A percentile compares a stretch with the other conserved stretches of the same genome.
phyloP scores from a whole-genome alignment of 768 basidiomycete species.

The Termitomyces sp. region DNA sequence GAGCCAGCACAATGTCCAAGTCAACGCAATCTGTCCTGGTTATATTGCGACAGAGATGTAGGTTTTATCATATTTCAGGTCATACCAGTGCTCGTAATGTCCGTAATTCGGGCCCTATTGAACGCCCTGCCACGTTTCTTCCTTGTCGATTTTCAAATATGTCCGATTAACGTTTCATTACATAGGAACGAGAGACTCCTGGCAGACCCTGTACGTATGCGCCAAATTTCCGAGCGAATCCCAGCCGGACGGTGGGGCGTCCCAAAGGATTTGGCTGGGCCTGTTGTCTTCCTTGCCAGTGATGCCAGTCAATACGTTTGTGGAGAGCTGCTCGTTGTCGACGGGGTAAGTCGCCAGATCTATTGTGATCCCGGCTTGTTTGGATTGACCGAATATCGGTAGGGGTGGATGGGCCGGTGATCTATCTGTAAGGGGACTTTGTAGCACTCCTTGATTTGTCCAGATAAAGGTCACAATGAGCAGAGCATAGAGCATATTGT shows the following conservation, averaged over 20 bases:
- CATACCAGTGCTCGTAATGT: not conserved
- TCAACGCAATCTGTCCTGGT: conserved; percentile 84
- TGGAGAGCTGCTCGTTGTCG: conserved; percentile 66
- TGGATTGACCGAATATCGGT: conserved; percentile 13
- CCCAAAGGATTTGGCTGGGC: conserved; percentile 71
- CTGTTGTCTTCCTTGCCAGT: conserved; percentile 65
- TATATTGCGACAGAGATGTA: conserved; percentile 90
- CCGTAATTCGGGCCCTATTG: not conserved
- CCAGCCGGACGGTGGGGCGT: conserved; percentile 69
- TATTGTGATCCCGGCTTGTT: conserved; percentile 9
- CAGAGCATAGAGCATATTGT: not conserved
- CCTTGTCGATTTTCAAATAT: not conserved
- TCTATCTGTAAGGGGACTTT: conserved; percentile 3
- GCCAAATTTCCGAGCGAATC: conserved; percentile 72
- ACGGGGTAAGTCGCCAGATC: conserved; percentile 43
- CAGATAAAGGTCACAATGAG: not conserved
- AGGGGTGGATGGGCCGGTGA: conserved; percentile 65
- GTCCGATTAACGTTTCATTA: not conserved
- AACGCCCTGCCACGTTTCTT: not conserved
- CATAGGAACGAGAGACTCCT: conserved; percentile 43
- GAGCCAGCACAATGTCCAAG: conserved; percentile 82
- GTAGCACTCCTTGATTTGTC: not conserved
- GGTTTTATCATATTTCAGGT: conserved; percentile 14
- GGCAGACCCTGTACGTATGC: conserved; percentile 53
- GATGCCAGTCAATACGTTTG: conserved; percentile 65